These are phyloP conservation scores for Fistulifera pelliculosa DNA, from an alignment of 108 stramenopile genomes.

Conservation along the genomic window DNA sequence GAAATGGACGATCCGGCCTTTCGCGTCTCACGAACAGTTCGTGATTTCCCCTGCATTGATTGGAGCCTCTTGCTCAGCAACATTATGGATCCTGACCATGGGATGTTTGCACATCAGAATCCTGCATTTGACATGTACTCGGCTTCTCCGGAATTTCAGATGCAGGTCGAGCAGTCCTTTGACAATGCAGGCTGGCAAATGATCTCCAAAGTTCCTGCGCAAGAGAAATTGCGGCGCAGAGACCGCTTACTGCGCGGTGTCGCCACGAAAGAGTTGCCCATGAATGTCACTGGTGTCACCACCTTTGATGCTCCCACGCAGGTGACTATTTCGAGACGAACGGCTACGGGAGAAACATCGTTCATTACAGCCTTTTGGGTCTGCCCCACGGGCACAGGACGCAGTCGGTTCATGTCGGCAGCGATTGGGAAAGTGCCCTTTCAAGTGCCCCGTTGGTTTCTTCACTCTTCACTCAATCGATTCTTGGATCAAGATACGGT, in stretches of 20 bases:
- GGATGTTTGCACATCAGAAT: conserved; percentile 56
- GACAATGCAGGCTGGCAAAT: conserved; percentile 35
- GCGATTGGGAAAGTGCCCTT: conserved; percentile 25
- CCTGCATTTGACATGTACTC: conserved; percentile 53
- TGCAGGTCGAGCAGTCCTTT: conserved; percentile 23
- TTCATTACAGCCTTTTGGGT: conserved; percentile 50
- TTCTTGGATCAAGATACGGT: conserved; percentile 72
- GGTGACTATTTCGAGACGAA: conserved; percentile 27
- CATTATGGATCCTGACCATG: conserved; percentile 69
- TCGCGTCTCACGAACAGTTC: conserved; percentile 18
- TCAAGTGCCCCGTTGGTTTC: conserved; percentile 37
- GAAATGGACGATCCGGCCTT: conserved; percentile 43
- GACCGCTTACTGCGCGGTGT: conserved; percentile 20
- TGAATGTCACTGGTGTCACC: conserved; percentile 8
- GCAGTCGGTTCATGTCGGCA: conserved; percentile 48
- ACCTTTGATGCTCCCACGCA: conserved; percentile 27
- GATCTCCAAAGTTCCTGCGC: conserved; percentile 27
- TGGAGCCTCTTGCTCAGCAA: conserved; percentile 60
- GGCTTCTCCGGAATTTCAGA: conserved; percentile 23
- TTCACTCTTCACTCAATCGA: conserved; percentile 33
- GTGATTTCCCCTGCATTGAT: conserved; percentile 61
- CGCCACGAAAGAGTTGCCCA: conserved; percentile 1
- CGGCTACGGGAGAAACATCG: conserved; percentile 21
- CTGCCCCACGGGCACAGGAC: conserved; percentile 47
- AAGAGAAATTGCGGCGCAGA: conserved; percentile 27